These are phyloP conservation scores for Sarcodon aspratus DNA, from an alignment of 768 basidiomycete genomes.

Conservation along the genomic window DNA sequence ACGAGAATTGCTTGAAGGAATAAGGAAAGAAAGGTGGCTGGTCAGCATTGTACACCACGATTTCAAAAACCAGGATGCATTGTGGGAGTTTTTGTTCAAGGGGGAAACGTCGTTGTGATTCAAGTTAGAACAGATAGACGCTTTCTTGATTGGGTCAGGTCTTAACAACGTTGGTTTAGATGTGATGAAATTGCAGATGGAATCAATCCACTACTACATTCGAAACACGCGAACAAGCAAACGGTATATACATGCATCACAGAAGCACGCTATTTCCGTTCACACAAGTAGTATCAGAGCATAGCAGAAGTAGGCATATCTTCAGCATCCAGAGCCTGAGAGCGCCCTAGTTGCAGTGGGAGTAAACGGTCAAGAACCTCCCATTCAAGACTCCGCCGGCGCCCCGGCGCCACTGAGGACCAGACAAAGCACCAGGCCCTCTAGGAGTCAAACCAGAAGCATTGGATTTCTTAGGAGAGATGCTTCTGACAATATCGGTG, in stretches of 20 bases:
- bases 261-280: not conserved
- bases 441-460: no score
- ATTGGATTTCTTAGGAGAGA: no score
- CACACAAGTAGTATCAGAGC: no score
- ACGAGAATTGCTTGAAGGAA: constrained; percentile 57
- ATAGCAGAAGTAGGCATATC: no score
- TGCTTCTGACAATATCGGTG: no score
- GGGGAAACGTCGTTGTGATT: constrained; percentile 4
- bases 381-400: no score
- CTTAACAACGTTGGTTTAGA: not conserved
- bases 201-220: not conserved
- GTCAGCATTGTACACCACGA: constrained; percentile 92
- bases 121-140: no score
- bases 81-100: constrained; percentile 78
- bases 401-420: no score
- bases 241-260: not conserved
- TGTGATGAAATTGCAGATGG: not conserved
- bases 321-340: no score
- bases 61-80: constrained; percentile 62
- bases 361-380: no score
- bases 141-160: not conserved
- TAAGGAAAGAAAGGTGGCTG: constrained; percentile 75
- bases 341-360: no score
- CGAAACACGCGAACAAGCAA: not conserved
- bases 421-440: no score